Percentiles rank a stretch among this genome's conserved stretches.
Conservation (phyloP, 306 rosid genomes). For the Abrus pulchellus region DNA sequence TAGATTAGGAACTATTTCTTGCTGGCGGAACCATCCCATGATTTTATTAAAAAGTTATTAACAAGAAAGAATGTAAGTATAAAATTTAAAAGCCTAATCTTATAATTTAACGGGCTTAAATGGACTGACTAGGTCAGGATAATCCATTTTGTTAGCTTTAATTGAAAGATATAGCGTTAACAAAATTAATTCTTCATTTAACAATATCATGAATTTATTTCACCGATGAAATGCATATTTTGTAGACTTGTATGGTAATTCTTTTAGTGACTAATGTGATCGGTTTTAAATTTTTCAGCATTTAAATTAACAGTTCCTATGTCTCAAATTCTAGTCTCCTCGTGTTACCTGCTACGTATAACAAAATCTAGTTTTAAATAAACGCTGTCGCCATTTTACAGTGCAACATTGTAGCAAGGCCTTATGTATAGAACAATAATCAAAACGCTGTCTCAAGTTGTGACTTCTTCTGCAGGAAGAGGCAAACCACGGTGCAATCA, state of each 20-base stretch:
- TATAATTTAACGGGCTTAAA: too few relatives aligned
- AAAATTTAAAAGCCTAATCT: too few relatives aligned
- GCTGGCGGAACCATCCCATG: background rate
- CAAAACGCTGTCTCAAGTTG: background rate
- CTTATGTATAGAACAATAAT: background rate
- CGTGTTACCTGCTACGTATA: background rate
- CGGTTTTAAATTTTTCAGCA: too few relatives aligned
- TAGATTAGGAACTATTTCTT: background rate
- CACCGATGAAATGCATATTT: background rate
- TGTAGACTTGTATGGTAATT: background rate
- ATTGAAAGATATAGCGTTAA: background rate
- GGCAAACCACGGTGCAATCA: slow-evolving; percentile 72
- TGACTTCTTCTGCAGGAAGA: slow-evolving; percentile 53
- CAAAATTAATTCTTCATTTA: background rate
- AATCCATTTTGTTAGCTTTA: background rate
- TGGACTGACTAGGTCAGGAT: too few relatives aligned
- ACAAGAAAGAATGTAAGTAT: background rate
- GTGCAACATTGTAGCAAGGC: background rate
- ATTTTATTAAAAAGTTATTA: background rate
- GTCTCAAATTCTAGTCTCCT: background rate
- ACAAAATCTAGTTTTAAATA: background rate
- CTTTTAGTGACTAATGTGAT: background rate
- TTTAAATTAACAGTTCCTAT: too few relatives aligned
- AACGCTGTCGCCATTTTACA: slow-evolving; percentile 2
- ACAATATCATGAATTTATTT: background rate